A percentile compares a stretch with the other conserved stretches of the same genome.
Evolutionary conservation across 225 moss, liverwort and hornwort genomes (phyloP).

Genomic region (Ulota crispa): DNA sequence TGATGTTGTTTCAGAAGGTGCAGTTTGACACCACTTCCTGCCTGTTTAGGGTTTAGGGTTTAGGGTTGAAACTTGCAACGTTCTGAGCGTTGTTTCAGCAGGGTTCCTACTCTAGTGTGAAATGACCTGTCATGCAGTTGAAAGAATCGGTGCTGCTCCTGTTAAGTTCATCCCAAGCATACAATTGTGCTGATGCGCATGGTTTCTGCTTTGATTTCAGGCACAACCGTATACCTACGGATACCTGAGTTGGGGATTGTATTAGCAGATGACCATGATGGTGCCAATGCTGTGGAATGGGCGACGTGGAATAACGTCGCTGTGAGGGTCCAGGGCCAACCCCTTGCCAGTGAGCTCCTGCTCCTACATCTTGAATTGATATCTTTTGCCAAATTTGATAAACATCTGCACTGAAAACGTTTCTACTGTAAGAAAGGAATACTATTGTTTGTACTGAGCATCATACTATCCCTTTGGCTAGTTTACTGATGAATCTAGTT

Average conservation of each 20-base stretch:
- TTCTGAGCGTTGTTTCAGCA: neutral
- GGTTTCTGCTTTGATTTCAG: neutral
- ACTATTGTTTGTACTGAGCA: neutral
- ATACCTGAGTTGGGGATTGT: conserved; percentile 18
- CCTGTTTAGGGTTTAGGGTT: neutral
- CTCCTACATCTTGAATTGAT: neutral
- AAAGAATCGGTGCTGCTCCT: neutral
- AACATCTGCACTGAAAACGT: neutral
- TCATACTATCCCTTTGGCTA: neutral
- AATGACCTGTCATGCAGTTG: neutral
- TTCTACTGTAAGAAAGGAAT: neutral
- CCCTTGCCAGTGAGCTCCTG: conserved; percentile 21
- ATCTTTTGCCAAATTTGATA: neutral
- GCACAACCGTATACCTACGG: conserved; percentile 26
- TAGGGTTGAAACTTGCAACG: neutral
- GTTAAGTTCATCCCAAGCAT: neutral
- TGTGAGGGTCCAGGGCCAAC: conserved; percentile 22
- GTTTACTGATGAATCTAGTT: neutral
- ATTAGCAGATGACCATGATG: conserved; percentile 36
- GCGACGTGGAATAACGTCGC: conserved; percentile 23
- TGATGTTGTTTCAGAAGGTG: neutral
- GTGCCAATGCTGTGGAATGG: conserved; percentile 26
- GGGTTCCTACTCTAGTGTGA: neutral
- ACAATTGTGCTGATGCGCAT: neutral
- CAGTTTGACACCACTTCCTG: neutral